Evolutionary conservation across 2,329 filamentous ascomycete species (phyloP), one percentile per base, ranked within the genome.

Genomic region (Xylaria sp.): DNA sequence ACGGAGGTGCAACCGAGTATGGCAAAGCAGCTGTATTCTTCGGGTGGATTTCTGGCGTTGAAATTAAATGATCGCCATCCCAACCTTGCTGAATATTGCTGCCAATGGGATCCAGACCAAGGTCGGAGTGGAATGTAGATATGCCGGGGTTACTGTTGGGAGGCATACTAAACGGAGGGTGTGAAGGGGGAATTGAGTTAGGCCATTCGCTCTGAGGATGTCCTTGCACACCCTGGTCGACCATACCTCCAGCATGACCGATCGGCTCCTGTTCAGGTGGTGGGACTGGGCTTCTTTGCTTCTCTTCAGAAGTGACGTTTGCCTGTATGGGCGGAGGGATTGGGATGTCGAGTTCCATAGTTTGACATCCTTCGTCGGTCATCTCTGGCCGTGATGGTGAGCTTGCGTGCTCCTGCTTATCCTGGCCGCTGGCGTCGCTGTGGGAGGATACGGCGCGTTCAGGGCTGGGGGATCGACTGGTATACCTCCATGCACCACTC

Each of bases 401-500:
- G 44, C 58, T 57, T 1, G 42, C 29, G 26, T 26, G 37, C n/a
- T 48, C 51, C 16, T n/a, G n/a, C n/a, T 57, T 50, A 26, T 60
- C 46, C n/a, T 65, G 58, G 18, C 51, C 53, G 7, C 57, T 34
- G 38, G 56, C 16, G 22, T 43, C 50, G 18, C 34, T 26, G 1
- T 51, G 42, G 11, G 53, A 44, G 20, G 43, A 20, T 19, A 50
- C 24, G 39, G 41, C 37, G 8, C 55, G 79, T 65, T 88, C 82
- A 2, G 90, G 89, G 48, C 87, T 92, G 7, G 85, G 86, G 1
- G 89, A 88, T 51, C 84, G 81, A 65, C 87, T 89, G 19, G 80
- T 79, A 64, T 92, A 89, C 58, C 82, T 86, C 93, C 93, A 97
- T 22, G 83, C 78, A 24, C 78, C 82, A 64, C 85, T 87, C 47